Evolutionary conservation across 2,329 filamentous ascomycete genomes (phyloP).

Genomic region (Nemania abortiva): DNA sequence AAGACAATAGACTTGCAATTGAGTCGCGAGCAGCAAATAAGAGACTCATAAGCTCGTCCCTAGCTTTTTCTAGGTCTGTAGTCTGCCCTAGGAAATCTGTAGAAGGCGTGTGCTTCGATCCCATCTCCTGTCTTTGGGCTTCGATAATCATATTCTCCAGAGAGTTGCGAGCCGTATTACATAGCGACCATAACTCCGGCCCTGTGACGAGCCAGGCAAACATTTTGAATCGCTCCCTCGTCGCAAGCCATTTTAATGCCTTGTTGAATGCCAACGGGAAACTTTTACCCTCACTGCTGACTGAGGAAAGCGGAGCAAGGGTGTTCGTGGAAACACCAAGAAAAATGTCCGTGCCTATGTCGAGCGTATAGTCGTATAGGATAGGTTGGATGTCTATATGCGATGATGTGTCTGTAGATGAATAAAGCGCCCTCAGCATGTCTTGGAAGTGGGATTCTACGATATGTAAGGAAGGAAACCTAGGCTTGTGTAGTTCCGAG

Average conservation of each 20-base stretch:
- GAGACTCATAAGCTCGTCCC: constrained; percentile 22
- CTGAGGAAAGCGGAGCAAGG: not conserved
- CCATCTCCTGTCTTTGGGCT: constrained; percentile 5
- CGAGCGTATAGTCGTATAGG: constrained; percentile 4
- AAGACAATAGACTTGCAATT: constrained; percentile 10
- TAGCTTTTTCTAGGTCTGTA: constrained; percentile 4
- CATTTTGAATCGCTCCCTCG: constrained; percentile 17
- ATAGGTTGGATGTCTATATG: not conserved
- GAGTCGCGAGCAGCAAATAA: constrained; percentile 15
- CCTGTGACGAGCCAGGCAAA: constrained; percentile 17
- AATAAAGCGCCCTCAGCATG: not conserved
- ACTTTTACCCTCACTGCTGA: constrained; percentile 6
- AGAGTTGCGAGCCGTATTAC: constrained; percentile 8
- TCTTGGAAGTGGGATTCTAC: constrained; percentile 20
- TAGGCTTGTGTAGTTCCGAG: constrained; percentile 8
- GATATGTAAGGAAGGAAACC: constrained; percentile 1
- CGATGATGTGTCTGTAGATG: not conserved
- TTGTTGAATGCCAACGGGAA: constrained; percentile 12
- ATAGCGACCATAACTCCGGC: constrained; percentile 1
- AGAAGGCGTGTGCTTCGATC: not conserved
- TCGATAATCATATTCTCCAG: constrained; percentile 21
- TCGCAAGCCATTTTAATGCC: constrained; percentile 12
- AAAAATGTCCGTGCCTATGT: constrained; percentile 12
- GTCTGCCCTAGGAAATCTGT: constrained; percentile 14
- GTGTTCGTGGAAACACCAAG: constrained; percentile 14